phyloP scores from a whole-genome alignment of 1,139 yeast genomes.

The Taphrina flavorubra region DNA sequence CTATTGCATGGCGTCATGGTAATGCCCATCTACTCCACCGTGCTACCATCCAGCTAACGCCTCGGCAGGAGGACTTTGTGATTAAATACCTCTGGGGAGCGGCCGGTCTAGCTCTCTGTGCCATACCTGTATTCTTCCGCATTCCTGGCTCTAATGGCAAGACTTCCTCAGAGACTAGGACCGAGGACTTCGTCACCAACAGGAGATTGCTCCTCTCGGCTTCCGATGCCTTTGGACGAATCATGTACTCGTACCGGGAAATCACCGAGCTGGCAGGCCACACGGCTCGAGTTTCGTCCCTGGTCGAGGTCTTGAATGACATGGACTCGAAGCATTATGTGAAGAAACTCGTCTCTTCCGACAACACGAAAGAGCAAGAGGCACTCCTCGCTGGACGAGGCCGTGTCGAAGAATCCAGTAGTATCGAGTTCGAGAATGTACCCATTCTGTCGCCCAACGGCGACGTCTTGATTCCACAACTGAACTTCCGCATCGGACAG shows the following conservation, averaged over 20 bases:
- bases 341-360: slow-evolving; percentile 49
- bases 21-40: background rate
- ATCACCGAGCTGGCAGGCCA: slow-evolving; percentile 85
- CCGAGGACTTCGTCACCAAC: slow-evolving; percentile 79
- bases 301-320: slow-evolving; percentile 67
- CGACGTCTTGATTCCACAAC: slow-evolving; percentile 69
- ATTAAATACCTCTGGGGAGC: slow-evolving; percentile 97
- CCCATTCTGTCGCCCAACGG: slow-evolving; percentile 85
- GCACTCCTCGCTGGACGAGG: slow-evolving; percentile 40
- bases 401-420: slow-evolving; percentile 56
- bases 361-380: slow-evolving; percentile 27
- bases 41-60: background rate
- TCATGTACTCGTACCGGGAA: slow-evolving; percentile 83
- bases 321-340: slow-evolving; percentile 55
- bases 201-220: slow-evolving; percentile 83
- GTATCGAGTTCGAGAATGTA: slow-evolving; percentile 72
- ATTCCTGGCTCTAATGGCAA: slow-evolving; percentile 48
- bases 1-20: slow-evolving; percentile 65
- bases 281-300: slow-evolving; percentile 73
- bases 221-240: slow-evolving; percentile 85
- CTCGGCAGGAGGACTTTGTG: slow-evolving; percentile 59
- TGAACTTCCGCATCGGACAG: slow-evolving; percentile 72
- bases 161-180: slow-evolving; percentile 53
- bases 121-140: slow-evolving; percentile 74
- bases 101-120: slow-evolving; percentile 83